Base-by-base conservation (phyloP, 768 basidiomycete genomes). In the Rubroboletus satanas region DNA sequence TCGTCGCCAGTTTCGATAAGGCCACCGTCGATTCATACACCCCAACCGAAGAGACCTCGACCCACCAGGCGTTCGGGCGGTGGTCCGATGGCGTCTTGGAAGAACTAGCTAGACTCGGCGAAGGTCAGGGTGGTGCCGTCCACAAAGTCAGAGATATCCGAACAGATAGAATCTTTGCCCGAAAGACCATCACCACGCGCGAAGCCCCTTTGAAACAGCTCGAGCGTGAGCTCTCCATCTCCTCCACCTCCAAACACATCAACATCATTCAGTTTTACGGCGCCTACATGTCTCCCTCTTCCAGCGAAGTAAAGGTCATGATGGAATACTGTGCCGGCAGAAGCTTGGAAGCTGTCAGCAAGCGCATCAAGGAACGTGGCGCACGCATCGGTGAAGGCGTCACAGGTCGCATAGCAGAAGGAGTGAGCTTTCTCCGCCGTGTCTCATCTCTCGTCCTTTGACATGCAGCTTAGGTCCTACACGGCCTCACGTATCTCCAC, bases 101-200 rank as follows among this genome's bases (percentile, higher is more conserved):
- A 61, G 88, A 90, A 60, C 59, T 93, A 9, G 70, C 75, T 14
- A 83, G 91, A 51, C 76, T 99, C 2, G 97, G 97, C 18, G 94
- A 98, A 66, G 97, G 97, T 39, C 93, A 94, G 52, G 94, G 95
- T 44, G 97, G 97, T 44, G 94, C 93, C 8, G 97, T 99, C 11
- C 87, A 96, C 71, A 94, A 93, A 73, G 95, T 98, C 45, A 83
- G 77, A 69, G 92, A 97, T 71, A 86, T 79, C 66, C 85, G 87
- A 51, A 90, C 84, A 1, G 83, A 83, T 33, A 76, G 77, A 68
- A 80, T 94, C 63, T 87, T 97, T 83, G 97, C 97, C 5, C 84
- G 94, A 66, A 99, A 99, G 78, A 90, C 92, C 9, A 93, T 96
- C 67, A 90, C 90, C 31, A 92, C 90, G 10, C 85, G 85, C 52